Base-by-base conservation (phyloP, 106 monocot species). In the Dendrobium chrysotoxum region DNA sequence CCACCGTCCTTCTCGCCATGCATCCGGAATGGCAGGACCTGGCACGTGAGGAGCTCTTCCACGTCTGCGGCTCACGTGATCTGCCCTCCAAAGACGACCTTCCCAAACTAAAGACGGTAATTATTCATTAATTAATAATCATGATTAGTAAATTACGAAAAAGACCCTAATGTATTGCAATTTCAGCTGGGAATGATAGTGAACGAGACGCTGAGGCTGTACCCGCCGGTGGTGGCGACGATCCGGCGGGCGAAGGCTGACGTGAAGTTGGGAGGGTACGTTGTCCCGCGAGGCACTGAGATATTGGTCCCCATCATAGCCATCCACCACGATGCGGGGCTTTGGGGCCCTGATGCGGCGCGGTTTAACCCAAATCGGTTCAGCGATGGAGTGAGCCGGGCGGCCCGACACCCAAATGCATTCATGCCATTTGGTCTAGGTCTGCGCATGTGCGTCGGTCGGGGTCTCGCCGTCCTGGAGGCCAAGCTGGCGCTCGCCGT, bases 11-110 rank as follows among this genome's bases (percentile, higher is more conserved):
- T 9, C 87, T 95, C 25, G 90, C 95, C 79, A 92, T 95, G 92
- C 95, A 95, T 79, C 95, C 92, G 11, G 91, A 95, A 46, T 95
- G 95, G 95, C 95, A 95, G 80, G 81, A 91, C 25, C 82, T 72
- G 18, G 95, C 92, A 72, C 92, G 92, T 50, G 53, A 85, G 20
- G 95, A 95, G 78, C 89, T 95, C 80, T 68, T 92, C 76, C 77
- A 75, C 26, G 87, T 95, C 16, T 95, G 95, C 81, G 90, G 75
- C 65, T 77, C 90, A 80, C 86, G 82, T 73, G 89, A 85, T 65
- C 25, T 87, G 77, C 92, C 92, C 45, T 61, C 89, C 80, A 81
- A 85, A 53, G 95, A 92, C 40, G 85, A 92, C 75, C 92, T 95
- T 80, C 25, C 82, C 81, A 91, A 87, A 84, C 90, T 95, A 72